Base-by-base conservation (phyloP, 1,284 basidiomycete species). In the Lentinula novae-zelandiae region DNA sequence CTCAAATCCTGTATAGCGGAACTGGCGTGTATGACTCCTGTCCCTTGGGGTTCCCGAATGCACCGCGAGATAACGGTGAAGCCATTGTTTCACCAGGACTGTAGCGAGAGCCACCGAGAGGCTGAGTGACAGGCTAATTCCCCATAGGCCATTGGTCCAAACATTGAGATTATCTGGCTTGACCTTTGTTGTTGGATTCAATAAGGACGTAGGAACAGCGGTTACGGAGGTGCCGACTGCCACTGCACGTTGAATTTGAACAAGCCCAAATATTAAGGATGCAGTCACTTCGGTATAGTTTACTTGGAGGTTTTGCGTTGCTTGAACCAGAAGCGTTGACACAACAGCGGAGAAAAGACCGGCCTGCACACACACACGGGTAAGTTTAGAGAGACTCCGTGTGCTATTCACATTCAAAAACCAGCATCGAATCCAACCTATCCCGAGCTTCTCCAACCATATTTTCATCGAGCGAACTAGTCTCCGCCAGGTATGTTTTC, bases 301-400 rank as follows among this genome's bases (percentile, higher is more conserved):
- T 13, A 53, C 39, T 15, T 62, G 60, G 9, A 67, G 55, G 2
- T 36, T 40, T 40, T 64, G 38, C 27, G 3, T 27, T 27, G 27
- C 27, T 27, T 27, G 27, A 27, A 27, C 27, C 27, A 27, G 27
- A 27, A 67, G 64, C 6, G 66, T 58, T 2, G 66, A 63, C 3
- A 65, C 57, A 7, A 66, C 62, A 5, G 60, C 64, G 15, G 64
- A 66, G 49, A 66, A 66, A 8, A 66, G 63, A 34, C 61, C 61
- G 5, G 63, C 61, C 57, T 59, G 27, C 27, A 27, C 3, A 27
- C 27, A 51, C 2, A 10, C 10, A 39, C 2, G 22, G 38, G 15
- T 9, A 39, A 10, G 38, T 10, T 39, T 5, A 39, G 38, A 39
- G 5, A 9, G 15, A 10, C 7, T 39, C 8, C 38, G 5, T 39